Conservation (phyloP, 2,329 filamentous ascomycete species). For the Diaporthe longicolla region DNA sequence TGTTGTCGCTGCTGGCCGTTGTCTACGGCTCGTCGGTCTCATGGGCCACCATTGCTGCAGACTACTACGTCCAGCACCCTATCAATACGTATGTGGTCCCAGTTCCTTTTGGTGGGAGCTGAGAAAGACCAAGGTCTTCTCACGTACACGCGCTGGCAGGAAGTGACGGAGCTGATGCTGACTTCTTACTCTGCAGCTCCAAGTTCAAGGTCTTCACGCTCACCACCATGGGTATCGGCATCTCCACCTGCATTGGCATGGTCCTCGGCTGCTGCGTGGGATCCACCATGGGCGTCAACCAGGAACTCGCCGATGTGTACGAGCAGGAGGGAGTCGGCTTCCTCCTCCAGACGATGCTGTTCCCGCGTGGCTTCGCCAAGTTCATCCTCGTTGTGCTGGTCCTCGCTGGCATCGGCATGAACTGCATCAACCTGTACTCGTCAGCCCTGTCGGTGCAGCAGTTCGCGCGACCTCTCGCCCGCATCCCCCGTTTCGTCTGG, state of each 20-base stretch:
- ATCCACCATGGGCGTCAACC: constrained; percentile 57
- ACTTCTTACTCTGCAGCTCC: constrained; percentile 44
- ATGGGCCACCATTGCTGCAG: constrained; percentile 60
- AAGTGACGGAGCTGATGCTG: neutral
- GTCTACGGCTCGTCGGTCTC: constrained; percentile 63
- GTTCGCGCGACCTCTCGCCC: constrained; percentile 58
- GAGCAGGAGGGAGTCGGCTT: constrained; percentile 58
- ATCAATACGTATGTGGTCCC: constrained; percentile 51
- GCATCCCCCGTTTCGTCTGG: constrained; percentile 63
- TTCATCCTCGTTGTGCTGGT: constrained; percentile 54
- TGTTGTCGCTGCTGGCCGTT: constrained; percentile 60
- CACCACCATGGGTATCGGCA: constrained; percentile 60
- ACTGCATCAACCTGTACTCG: constrained; percentile 59
- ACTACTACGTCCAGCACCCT: constrained; percentile 63
- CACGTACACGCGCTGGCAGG: neutral
- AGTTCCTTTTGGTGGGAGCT: neutral
- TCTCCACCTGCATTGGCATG: constrained; percentile 65
- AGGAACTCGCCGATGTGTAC: constrained; percentile 55
- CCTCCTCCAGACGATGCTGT: constrained; percentile 59
- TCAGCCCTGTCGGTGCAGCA: constrained; percentile 55
- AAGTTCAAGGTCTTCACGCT: constrained; percentile 62
- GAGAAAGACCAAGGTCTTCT: neutral
- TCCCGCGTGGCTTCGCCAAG: constrained; percentile 61
- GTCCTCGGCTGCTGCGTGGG: constrained; percentile 59
- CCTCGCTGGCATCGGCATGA: constrained; percentile 60